Evolutionary conservation across 192 early-diverging fungal species (phyloP).

Genomic region (Thamnidium elegans): DNA sequence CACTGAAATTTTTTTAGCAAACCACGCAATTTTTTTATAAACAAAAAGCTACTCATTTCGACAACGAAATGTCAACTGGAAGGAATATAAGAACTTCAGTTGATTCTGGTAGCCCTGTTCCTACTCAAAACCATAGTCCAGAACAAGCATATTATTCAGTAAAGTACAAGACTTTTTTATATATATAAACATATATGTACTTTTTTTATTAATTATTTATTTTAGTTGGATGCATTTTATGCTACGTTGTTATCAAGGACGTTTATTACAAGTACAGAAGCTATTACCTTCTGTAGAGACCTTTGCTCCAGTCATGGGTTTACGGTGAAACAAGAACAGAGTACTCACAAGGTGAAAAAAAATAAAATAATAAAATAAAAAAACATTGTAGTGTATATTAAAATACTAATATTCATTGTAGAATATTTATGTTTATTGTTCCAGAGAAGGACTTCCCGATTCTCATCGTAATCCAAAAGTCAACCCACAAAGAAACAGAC

Average conservation of each 20-base stretch:
- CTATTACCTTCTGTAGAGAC: conserved; percentile 45
- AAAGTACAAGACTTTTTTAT: background rate
- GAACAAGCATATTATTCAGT: conserved; percentile 13
- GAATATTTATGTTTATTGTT: conserved; percentile 62
- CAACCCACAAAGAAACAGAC: conserved; percentile 49
- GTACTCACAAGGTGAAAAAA: conserved; percentile 47
- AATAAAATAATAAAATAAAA: background rate
- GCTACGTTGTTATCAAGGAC: conserved; percentile 8
- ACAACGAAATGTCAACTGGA: conserved; percentile 6
- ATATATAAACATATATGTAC: no score
- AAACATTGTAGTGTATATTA: background rate
- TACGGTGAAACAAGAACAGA: conserved; percentile 59
- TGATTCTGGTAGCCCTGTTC: background rate
- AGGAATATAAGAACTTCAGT: background rate
- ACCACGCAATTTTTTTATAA: background rate
- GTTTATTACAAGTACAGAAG: conserved; percentile 31
- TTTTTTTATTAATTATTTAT: conserved; percentile 1
- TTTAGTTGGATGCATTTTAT: conserved; percentile 24
- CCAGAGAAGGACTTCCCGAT: conserved; percentile 56
- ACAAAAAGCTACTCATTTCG: background rate
- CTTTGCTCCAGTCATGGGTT: conserved; percentile 49
- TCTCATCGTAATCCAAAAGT: conserved; percentile 50
- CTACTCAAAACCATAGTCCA: conserved; percentile 16
- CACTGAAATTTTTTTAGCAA: background rate
- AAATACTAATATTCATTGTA: conserved; percentile 18